Evolutionary conservation across 2,329 filamentous ascomycete genomes (phyloP).

Genomic region (Colletotrichum ledebouriae): DNA sequence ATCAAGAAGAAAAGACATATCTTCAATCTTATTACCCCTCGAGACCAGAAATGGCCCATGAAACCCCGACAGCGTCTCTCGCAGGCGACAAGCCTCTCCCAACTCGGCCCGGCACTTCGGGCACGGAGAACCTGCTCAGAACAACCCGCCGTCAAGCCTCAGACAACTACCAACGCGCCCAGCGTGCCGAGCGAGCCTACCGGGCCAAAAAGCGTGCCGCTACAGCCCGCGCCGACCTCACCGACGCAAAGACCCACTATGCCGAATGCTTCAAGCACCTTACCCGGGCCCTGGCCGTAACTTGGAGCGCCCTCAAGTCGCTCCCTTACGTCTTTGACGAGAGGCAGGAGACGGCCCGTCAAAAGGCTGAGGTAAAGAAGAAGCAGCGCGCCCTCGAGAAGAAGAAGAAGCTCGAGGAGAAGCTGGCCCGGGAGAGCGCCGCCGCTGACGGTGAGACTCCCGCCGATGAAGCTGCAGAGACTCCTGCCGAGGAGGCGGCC

Average conservation of each 20-base stretch:
- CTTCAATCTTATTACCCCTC: constrained; percentile 3
- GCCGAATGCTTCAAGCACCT: constrained; percentile 54
- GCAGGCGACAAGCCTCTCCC: constrained; percentile 46
- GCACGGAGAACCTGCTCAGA: constrained; percentile 58
- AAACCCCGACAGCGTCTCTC: constrained; percentile 29
- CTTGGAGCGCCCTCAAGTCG: constrained; percentile 50
- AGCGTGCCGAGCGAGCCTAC: constrained; percentile 58
- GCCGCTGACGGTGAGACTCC: constrained; percentile 23
- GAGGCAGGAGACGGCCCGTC: constrained; percentile 51
- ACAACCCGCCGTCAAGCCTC: constrained; percentile 55
- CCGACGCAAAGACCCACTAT: constrained; percentile 57
- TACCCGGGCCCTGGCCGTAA: constrained; percentile 50
- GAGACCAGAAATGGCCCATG: constrained; percentile 36
- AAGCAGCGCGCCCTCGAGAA: constrained; percentile 50
- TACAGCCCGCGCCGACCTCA: constrained; percentile 53
- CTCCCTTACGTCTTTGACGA: constrained; percentile 54
- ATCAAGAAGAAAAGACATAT: background rate
- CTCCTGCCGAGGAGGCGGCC: constrained; percentile 27
- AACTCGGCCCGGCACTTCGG: constrained; percentile 57
- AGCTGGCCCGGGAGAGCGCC: constrained; percentile 46
- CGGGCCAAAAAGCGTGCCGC: constrained; percentile 56
- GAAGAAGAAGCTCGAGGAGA: constrained; percentile 54
- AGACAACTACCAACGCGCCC: constrained; percentile 54
- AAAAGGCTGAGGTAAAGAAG: constrained; percentile 49
- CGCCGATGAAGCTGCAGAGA: constrained; percentile 17